A percentile compares a stretch with the other conserved stretches of the same genome.
Conservation (phyloP, 805 yeast species). For the Hanseniaspora taiwanica region DNA sequence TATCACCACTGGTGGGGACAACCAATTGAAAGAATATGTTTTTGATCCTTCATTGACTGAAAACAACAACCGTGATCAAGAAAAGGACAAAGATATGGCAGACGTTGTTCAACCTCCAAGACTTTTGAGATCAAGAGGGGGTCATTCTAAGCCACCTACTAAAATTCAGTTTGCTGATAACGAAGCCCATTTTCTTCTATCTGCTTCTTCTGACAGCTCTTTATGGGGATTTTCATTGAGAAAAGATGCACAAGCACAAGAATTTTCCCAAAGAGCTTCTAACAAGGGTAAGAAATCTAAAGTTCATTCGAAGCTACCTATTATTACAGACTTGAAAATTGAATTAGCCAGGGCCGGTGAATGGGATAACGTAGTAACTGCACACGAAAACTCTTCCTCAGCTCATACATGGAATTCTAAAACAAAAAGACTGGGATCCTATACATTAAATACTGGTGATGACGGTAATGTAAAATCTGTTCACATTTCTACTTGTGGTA, state of each 20-base stretch:
- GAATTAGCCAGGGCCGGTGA: slow-evolving; percentile 68
- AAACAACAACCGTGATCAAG: slow-evolving; percentile 23
- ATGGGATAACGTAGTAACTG: slow-evolving; percentile 80
- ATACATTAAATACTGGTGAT: slow-evolving; percentile 56
- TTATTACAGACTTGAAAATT: slow-evolving; percentile 55
- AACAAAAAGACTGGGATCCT: slow-evolving; percentile 67
- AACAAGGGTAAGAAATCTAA: slow-evolving; percentile 34
- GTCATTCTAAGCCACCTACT: slow-evolving; percentile 89
- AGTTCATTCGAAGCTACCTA: slow-evolving; percentile 63
- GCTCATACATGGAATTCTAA: slow-evolving; percentile 89
- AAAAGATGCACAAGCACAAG: slow-evolving; percentile 93
- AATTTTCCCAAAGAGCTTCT: slow-evolving; percentile 64
- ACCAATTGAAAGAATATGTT: slow-evolving; percentile 75
- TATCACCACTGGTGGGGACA: slow-evolving; percentile 85
- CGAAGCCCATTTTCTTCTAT: slow-evolving; percentile 68
- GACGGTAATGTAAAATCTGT: slow-evolving; percentile 63
- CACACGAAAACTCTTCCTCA: slow-evolving; percentile 66
- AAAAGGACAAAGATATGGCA: slow-evolving; percentile 27
- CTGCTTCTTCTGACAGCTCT: slow-evolving; percentile 76
- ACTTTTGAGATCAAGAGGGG: slow-evolving; percentile 84
- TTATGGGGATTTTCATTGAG: slow-evolving; percentile 88
- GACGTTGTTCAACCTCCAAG: slow-evolving; percentile 81
- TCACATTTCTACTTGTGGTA: slow-evolving; percentile 83
- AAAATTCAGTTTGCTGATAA: slow-evolving; percentile 63
- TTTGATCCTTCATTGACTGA: slow-evolving; percentile 77